Base-by-base conservation (phyloP, 2,329 filamentous ascomycete genomes). In the Aspergillus alliaceus region DNA sequence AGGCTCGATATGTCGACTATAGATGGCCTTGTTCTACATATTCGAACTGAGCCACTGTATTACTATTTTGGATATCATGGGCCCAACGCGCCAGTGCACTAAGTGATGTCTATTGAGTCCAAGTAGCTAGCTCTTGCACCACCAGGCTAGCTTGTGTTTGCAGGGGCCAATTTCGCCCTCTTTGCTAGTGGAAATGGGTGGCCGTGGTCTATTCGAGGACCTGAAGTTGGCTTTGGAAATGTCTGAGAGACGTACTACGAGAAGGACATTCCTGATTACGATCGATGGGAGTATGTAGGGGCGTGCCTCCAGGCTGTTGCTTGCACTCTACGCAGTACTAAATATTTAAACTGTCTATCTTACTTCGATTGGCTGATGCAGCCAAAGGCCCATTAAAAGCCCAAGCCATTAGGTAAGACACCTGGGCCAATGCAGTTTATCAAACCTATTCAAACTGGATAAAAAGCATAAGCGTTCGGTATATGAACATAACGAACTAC, bases 161-260 rank as follows among this genome's bases (percentile, higher is more conserved):
- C 42, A 18, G 54, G 54, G 5, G 35, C 44, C 2, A 53, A 39
- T 32, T 49, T 57, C 27, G 34, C 32, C 2, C 54, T 57, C 8
- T 57, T 57, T 32, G 54, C 54, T 6, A 57, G 50, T 42, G 50
- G 50, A 5, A 57, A 53, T 34, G 40, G 35, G 20, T 15, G 35
- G 15, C 54, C 54, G 2, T 57, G 54, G 54, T 51, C 54, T 6
- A 27, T 18, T 53, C 18, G 47, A 9, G 44, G 15, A 1, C 50
- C 54, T 6, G 32, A 57, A 9, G 50, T 57, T 34, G 54, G 54
- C 8, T 57, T 57, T 24, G 15, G 14, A 6, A 20, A 25, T 18
- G 54, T 53, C 4, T 27, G 12, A 15, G 50, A 57, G 42, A 27
- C 32, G 12, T 53, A 57, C 32, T 53, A 53, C 14, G 40, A 40